Evolutionary conservation across 768 basidiomycete species (phyloP).

Genomic region (Gyrodon lividus): DNA sequence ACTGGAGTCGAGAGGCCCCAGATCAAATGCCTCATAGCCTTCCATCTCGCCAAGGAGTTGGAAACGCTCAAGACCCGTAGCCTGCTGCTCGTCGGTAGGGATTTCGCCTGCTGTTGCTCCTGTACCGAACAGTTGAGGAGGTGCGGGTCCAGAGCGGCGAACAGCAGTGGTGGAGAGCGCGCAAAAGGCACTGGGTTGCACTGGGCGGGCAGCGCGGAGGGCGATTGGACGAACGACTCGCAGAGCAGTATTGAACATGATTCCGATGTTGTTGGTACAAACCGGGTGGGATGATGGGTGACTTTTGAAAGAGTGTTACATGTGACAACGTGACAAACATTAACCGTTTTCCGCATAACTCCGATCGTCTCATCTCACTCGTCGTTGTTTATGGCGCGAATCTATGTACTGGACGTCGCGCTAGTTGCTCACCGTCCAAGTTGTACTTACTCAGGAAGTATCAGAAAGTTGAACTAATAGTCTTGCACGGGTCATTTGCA

Average conservation of each 20-base stretch:
- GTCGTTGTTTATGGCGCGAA: too few relatives aligned
- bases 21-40: conserved; percentile 89
- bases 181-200: conserved; percentile 39
- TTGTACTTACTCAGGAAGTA: too few relatives aligned
- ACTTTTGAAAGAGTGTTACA: conserved; percentile 25
- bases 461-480: too few relatives aligned
- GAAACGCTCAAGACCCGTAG: conserved; percentile 95
- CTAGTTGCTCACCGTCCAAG: too few relatives aligned
- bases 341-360: conserved; percentile 5
- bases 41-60: conserved; percentile 87
- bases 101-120: conserved; percentile 74
- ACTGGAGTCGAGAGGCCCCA: conserved; percentile 78
- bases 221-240: conserved; percentile 29
- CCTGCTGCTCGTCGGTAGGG: conserved; percentile 84
- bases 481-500: too few relatives aligned
- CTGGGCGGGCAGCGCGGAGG: conserved; percentile 18
- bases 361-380: not conserved
- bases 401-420: too few relatives aligned
- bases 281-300: conserved; percentile 24
- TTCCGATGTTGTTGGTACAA: conserved; percentile 21
- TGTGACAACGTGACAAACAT: conserved; percentile 16
- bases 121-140: conserved; percentile 67
- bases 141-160: conserved; percentile 55
- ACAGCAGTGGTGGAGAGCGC: conserved; percentile 58
- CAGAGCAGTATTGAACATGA: conserved; percentile 29